Evolutionary conservation across 331 rosid species (phyloP).

Genomic region (Malus hybrid): DNA sequence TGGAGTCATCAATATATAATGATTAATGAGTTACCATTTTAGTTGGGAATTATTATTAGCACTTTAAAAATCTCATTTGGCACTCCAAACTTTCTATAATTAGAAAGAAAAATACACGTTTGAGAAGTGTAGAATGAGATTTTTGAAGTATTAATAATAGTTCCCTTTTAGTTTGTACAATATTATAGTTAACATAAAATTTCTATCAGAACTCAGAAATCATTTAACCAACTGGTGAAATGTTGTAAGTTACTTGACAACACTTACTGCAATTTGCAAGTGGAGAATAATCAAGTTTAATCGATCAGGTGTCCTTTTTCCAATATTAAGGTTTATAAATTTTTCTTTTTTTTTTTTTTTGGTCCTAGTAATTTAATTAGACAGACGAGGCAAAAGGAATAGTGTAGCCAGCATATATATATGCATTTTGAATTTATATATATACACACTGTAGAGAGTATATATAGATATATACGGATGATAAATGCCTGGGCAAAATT

Average conservation of each 20-base stretch:
- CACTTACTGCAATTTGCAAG: neutral
- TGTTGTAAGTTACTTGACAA: neutral
- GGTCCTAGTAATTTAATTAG: neutral
- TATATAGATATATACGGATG: neutral
- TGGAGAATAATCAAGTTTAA: neutral
- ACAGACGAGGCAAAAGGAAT: slow-evolving; percentile 20
- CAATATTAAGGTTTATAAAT: neutral
- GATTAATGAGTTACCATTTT: too few species aligned
- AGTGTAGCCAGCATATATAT: neutral
- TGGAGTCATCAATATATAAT: too few species aligned
- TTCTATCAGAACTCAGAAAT: too few species aligned
- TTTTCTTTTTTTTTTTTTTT: too few species aligned
- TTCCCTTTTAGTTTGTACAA: too few species aligned
- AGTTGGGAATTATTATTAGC: too few species aligned
- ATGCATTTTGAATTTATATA: neutral
- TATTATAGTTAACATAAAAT: neutral
- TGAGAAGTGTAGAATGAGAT: too few species aligned
- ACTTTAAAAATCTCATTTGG: too few species aligned
- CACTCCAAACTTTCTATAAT: too few species aligned
- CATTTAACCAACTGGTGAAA: neutral
- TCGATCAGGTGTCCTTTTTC: neutral
- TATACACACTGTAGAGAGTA: neutral
- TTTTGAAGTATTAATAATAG: too few species aligned
- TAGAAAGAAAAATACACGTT: too few species aligned
- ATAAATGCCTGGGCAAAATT: slow-evolving; percentile 16